phyloP scores from a whole-genome alignment of 495 filamentous ascomycete genomes.

The Endocarpon pusillum region DNA sequence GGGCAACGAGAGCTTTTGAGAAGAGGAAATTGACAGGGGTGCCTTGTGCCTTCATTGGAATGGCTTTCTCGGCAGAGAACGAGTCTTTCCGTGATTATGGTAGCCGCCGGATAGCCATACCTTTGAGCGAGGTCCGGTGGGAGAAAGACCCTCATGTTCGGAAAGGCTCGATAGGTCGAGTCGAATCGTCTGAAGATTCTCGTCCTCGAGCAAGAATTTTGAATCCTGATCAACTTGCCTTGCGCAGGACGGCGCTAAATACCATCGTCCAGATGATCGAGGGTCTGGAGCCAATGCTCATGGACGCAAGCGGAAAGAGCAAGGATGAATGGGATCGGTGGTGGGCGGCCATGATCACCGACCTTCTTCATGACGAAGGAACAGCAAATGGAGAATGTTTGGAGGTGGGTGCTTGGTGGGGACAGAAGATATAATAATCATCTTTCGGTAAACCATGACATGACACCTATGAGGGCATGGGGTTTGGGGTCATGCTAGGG shows the following conservation, averaged over 20 bases:
- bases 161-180: slow-evolving; percentile 5
- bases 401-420: slow-evolving; percentile 93
- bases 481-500: not conserved
- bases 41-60: slow-evolving; percentile 63
- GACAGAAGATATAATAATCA: slow-evolving; percentile 38
- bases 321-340: slow-evolving; percentile 86
- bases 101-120: slow-evolving; percentile 63
- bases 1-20: slow-evolving; percentile 64
- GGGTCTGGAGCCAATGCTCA: slow-evolving; percentile 64
- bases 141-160: slow-evolving; percentile 46
- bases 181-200: not conserved
- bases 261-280: slow-evolving; percentile 81
- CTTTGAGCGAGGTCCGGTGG: slow-evolving; percentile 76
- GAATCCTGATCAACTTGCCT: slow-evolving; percentile 52
- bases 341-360: slow-evolving; percentile 72
- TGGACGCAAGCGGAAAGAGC: slow-evolving; percentile 68
- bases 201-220: slow-evolving; percentile 24
- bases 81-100: slow-evolving; percentile 54
- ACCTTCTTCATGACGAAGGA: slow-evolving; percentile 62
- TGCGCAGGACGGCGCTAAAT: slow-evolving; percentile 62
- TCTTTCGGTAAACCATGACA: slow-evolving; percentile 4
- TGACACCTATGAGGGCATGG: slow-evolving; percentile 2
- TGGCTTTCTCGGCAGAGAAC: slow-evolving; percentile 65
- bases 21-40: slow-evolving; percentile 48
- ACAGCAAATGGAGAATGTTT: slow-evolving; percentile 76